Conservation (phyloP, 768 basidiomycete species). For the Lyophyllum decastes region DNA sequence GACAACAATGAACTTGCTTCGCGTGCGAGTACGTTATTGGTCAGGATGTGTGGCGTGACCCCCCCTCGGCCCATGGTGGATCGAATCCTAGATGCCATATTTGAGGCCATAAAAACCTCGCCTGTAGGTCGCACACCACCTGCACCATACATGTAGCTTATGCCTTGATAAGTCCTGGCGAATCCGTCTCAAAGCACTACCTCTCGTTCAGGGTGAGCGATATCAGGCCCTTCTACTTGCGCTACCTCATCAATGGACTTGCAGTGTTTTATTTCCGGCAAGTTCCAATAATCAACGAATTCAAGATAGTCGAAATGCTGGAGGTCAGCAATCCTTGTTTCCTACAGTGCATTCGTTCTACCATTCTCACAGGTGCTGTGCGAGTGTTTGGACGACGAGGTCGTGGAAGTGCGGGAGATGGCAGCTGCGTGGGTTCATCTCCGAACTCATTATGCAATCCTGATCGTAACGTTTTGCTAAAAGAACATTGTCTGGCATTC, state of each 20-base stretch:
- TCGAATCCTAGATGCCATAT: slow-evolving; percentile 69
- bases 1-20: slow-evolving; percentile 72
- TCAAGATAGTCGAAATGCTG: slow-evolving; percentile 75
- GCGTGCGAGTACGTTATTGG: slow-evolving; percentile 68
- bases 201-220: slow-evolving; percentile 70
- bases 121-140: slow-evolving; percentile 46
- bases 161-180: slow-evolving; percentile 69
- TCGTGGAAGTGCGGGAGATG: slow-evolving; percentile 89
- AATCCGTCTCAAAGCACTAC: slow-evolving; percentile 83
- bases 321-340: slow-evolving; percentile 50
- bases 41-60: slow-evolving; percentile 84
- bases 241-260: not conserved
- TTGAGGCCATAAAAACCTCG: slow-evolving; percentile 74
- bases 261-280: slow-evolving; percentile 88
- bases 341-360: not conserved
- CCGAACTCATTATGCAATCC: not conserved
- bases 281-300: slow-evolving; percentile 76
- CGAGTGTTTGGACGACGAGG: slow-evolving; percentile 81
- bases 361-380: slow-evolving; percentile 62
- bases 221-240: not conserved
- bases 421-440: slow-evolving; percentile 66
- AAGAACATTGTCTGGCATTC: slow-evolving; percentile 79
- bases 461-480: not conserved
- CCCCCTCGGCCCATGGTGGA: slow-evolving; percentile 71
- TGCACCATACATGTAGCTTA: slow-evolving; percentile 4